Evolutionary conservation across 2,329 filamentous ascomycete genomes (phyloP).

Genomic region (Aspergillus sp.): DNA sequence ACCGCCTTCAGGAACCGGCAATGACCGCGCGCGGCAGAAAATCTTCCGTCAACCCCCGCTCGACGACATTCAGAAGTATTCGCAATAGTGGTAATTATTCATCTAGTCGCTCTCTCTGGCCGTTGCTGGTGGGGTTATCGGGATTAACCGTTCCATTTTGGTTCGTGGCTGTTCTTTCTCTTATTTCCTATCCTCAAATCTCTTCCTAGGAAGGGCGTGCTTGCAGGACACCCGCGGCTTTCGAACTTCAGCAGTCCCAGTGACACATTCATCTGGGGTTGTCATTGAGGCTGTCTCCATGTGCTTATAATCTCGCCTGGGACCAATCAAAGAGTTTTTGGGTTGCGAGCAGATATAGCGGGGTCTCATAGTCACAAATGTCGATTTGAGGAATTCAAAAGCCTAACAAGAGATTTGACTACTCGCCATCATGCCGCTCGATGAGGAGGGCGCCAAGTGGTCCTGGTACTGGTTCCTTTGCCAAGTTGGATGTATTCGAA

Average conservation of each 20-base stretch:
- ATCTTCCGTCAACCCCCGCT: neutral
- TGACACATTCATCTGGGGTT: too few relatives aligned
- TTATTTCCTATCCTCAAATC: too few relatives aligned
- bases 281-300: too few relatives aligned
- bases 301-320: too few relatives aligned
- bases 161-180: neutral
- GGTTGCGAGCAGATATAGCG: neutral
- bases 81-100: neutral
- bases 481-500: neutral
- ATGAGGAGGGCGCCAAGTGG: constrained; percentile 40
- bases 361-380: neutral
- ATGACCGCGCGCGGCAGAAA: neutral
- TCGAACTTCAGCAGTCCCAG: too few relatives aligned
- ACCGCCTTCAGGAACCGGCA: neutral
- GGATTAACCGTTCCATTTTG: neutral
- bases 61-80: neutral
- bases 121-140: neutral
- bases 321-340: neutral
- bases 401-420: neutral
- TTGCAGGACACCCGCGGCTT: too few relatives aligned
- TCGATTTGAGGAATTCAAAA: neutral
- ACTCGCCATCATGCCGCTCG: constrained; percentile 32
- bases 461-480: constrained; percentile 32
- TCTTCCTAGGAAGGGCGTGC: too few relatives aligned
- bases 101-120: neutral